Evolutionary conservation across 305 asterid genomes (phyloP).

Genomic region (Solanum aculeatissimum): DNA sequence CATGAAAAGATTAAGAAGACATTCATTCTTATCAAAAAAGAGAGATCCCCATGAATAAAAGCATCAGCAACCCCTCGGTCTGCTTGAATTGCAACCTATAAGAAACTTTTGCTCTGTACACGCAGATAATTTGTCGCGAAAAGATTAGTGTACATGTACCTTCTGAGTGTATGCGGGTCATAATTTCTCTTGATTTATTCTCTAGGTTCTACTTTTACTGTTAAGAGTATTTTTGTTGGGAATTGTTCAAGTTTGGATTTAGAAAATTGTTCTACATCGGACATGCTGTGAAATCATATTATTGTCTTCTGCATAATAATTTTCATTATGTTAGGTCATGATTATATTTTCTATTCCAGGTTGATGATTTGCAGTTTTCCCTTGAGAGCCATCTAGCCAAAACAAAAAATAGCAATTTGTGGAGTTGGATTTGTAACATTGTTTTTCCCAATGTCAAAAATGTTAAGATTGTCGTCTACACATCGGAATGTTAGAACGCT

Average conservation of each 20-base stretch:
- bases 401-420: neutral
- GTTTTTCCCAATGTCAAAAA: neutral
- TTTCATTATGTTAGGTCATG: neutral
- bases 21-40: constrained; percentile 58
- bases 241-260: neutral
- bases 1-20: constrained; percentile 64
- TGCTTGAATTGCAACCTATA: constrained; percentile 45
- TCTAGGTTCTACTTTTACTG: neutral
- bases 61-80: constrained; percentile 87
- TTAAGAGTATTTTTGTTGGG: neutral
- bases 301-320: neutral
- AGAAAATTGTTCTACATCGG: neutral
- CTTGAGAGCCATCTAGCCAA: neutral
- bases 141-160: no score
- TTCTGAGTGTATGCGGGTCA: neutral
- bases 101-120: no score
- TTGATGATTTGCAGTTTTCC: neutral
- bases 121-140: no score
- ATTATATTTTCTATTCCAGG: neutral
- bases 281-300: neutral
- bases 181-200: neutral
- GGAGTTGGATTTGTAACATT: neutral
- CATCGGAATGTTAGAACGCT: neutral
- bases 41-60: constrained; percentile 67
- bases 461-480: neutral